Conservation (phyloP, 345 rosid species). For the Corchorus olitorius region DNA sequence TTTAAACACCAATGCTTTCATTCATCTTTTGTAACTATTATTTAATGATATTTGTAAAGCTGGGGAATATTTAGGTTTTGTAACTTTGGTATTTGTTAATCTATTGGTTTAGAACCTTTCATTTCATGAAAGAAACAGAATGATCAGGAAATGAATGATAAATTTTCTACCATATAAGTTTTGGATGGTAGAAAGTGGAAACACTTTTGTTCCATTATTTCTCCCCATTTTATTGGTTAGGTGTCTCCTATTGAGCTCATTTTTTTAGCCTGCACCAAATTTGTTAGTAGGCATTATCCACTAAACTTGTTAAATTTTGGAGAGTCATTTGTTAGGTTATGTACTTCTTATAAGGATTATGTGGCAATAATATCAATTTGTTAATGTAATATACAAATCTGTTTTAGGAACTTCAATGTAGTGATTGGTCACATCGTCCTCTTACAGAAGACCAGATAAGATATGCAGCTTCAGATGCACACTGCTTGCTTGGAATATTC, state of each 20-base stretch:
- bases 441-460: conserved; percentile 87
- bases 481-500: conserved; percentile 81
- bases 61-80: not conserved
- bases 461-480: conserved; percentile 89
- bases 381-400: conserved; percentile 34
- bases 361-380: conserved; percentile 27
- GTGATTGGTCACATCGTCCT: conserved; percentile 97
- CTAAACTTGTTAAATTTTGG: not conserved
- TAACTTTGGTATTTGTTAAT: not conserved
- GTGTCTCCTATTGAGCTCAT: not conserved
- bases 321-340: conserved; percentile 9
- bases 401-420: conserved; percentile 94
- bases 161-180: not conserved
- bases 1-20: not conserved
- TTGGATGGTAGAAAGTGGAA: conserved; percentile 1
- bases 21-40: not conserved
- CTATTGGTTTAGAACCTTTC: not conserved
- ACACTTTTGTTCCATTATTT: not conserved
- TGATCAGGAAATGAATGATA: not conserved
- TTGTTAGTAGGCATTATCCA: not conserved
- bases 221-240: not conserved
- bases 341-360: conserved; percentile 20
- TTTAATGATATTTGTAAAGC: not conserved
- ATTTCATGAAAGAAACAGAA: not conserved
- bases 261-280: not conserved